Base-by-base conservation (phyloP, 441 rosid genomes). In the Gossypium laxum region DNA sequence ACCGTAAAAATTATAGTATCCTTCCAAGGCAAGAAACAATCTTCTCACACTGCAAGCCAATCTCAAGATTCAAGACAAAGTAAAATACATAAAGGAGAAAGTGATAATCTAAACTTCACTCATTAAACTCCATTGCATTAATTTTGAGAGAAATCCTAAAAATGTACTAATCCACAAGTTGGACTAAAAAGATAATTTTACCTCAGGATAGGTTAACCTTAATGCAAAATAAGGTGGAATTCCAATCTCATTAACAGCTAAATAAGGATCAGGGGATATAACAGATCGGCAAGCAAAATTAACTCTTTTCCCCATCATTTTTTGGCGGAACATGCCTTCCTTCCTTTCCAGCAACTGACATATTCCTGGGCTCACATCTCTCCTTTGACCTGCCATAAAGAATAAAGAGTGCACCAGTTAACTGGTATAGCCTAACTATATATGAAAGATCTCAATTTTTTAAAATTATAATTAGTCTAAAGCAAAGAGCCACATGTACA, bases 281-380 rank as follows among this genome's bases (percentile, higher is more conserved):
- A 95, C 99, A 76, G 99, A 95, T 54, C 98, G 86, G 72, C 99
- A 95, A 8, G 99, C 98, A 83, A 82, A 89, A 82, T 95, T 95
- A 66, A 95, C 99, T 79, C 99, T 85, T 87, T 95, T 95, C 73
- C 99, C 99, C 99, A 95, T 95, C 98, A 95, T 85, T 78, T 92
- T 95, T 76, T 95, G 99, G 50, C 99, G 95, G 76, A 92, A 95
- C 66, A 95, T 72, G 69, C 99, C 99, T 82, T 95, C 98, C 78
- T 95, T 95, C 78, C 86, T 95, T 85, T 95, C 99, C 76, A 95
- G 90, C 83, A 92, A 82, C 78, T 95, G 99, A 75, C 91, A 86
- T 77, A 92, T 91, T 70, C 99, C 99, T 14, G 85, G 69, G 63
- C 80, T 77, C 54, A 74, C 75, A 48, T 91, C 93, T 86, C 63